Evolutionary conservation across 345 rosid genomes (phyloP).

Genomic region (Syzygium oleosum): DNA sequence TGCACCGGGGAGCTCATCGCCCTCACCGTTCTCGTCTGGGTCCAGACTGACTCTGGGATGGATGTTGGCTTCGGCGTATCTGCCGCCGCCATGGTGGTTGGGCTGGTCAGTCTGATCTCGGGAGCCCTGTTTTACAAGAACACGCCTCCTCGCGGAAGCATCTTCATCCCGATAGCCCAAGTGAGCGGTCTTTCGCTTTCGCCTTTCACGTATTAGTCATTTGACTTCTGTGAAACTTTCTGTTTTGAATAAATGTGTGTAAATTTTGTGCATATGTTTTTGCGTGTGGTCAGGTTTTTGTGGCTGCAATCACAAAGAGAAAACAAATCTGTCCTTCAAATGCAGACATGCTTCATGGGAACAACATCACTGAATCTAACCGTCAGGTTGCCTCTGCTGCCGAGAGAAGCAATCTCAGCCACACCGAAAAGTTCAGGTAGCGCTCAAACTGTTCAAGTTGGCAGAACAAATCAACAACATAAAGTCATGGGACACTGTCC

Average conservation of each 20-base stretch:
- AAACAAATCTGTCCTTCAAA: slow-evolving; percentile 54
- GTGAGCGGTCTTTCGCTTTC: slow-evolving; percentile 17
- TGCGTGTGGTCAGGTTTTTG: slow-evolving; percentile 51
- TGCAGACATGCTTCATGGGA: slow-evolving; percentile 47
- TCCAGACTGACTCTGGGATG: slow-evolving; percentile 97
- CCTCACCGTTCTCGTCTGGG: slow-evolving; percentile 80
- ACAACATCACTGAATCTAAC: neutral
- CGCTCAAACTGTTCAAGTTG: neutral
- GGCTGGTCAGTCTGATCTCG: slow-evolving; percentile 66
- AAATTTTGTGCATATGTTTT: neutral
- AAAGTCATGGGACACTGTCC: neutral
- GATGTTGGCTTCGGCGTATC: slow-evolving; percentile 93
- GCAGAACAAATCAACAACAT: neutral
- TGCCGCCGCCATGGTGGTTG: slow-evolving; percentile 88
- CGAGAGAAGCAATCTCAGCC: slow-evolving; percentile 17
- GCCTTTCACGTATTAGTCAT: neutral
- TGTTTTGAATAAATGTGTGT: neutral
- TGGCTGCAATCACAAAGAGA: slow-evolving; percentile 75
- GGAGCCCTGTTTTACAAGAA: slow-evolving; percentile 72
- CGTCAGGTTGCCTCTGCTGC: slow-evolving; percentile 19
- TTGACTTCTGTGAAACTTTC: neutral
- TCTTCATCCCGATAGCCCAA: slow-evolving; percentile 76
- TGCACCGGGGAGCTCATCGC: slow-evolving; percentile 88
- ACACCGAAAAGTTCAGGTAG: slow-evolving; percentile 66
- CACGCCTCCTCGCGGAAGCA: slow-evolving; percentile 77